Conservation (phyloP, 352 stramenopile genomes). For the Phytophthora palmivora region DNA sequence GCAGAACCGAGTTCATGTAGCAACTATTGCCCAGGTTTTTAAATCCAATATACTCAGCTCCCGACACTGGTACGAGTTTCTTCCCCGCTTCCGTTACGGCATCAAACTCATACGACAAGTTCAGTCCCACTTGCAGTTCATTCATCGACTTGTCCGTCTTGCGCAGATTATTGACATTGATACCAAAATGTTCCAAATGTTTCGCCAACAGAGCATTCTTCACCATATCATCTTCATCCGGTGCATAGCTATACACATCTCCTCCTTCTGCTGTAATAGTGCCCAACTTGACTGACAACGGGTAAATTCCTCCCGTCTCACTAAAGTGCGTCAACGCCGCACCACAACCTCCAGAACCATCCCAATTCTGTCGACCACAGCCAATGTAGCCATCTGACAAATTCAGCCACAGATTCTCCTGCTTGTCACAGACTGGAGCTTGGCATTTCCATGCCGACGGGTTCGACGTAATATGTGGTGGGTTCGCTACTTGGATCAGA, state of each 20-base stretch:
- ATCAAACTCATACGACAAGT: slow-evolving; percentile 98
- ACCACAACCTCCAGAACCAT: slow-evolving; percentile 96
- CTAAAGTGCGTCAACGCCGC: slow-evolving; percentile 97
- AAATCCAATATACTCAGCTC: slow-evolving; percentile 95
- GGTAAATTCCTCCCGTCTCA: slow-evolving; percentile 93
- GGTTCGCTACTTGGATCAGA: slow-evolving; percentile 65
- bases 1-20: slow-evolving; percentile 99
- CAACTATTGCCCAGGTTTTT: slow-evolving; percentile 99
- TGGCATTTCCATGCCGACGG: slow-evolving; percentile 83
- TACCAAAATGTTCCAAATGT: slow-evolving; percentile 96
- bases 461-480: slow-evolving; percentile 76
- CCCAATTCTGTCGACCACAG: slow-evolving; percentile 94
- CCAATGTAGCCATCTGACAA: slow-evolving; percentile 92
- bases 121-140: slow-evolving; percentile 97
- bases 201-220: slow-evolving; percentile 94
- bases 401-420: slow-evolving; percentile 99
- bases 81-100: slow-evolving; percentile 97
- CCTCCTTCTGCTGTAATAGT: slow-evolving; percentile 96
- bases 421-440: slow-evolving; percentile 95
- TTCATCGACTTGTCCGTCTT: slow-evolving; percentile 99
- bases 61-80: slow-evolving; percentile 91
- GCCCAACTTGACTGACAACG: slow-evolving; percentile 97
- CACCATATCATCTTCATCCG: slow-evolving; percentile 98
- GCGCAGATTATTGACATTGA: slow-evolving; percentile 93
- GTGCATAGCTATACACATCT: slow-evolving; percentile 98